Base-by-base conservation (phyloP, 2,329 filamentous ascomycete genomes). In the Ustulina deusta region DNA sequence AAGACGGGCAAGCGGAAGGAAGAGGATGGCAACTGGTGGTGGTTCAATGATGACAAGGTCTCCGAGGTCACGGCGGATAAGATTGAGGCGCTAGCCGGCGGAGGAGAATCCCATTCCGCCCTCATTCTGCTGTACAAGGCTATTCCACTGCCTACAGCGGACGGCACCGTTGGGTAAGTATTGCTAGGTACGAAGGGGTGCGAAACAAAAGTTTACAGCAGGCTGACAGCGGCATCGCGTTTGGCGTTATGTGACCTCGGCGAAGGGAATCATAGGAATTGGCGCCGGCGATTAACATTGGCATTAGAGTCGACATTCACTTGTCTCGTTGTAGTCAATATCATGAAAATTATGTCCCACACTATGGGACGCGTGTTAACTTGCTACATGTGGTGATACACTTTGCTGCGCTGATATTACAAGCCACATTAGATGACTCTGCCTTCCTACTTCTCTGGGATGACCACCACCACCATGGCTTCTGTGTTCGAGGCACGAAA, bases 41-140 rank as follows among this genome's bases (percentile, higher is more conserved):
- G 96, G 95, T 99, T 99, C 86, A 98, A 99, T 80, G 96, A 99
- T 76, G 95, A 99, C 78, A 97, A 94, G 83, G 96, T 99, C 38
- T 90, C 91, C 15, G 96, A 99, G 83, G 96, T 99, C 32, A 89
- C 93, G 17, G 85, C 89, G 29, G 95, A 98, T 75, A 96, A 97
- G 84, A 97, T 99, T 72, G 92, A 95, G 78, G 91, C 90, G 3
- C 86, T 99, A 59, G 88, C 94, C 58, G 97, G 96, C 66, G 96
- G 97, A 76, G 95, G 94, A 72, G 93, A 96, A 81, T 91, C 90
- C 61, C 93, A 96, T 80, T 94, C 92, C 58, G 93, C 93, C 32
- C 85, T 96, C 55, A 93, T 96, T 70, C 82, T 94, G 48, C 85
- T 96, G 29, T 96, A 96, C 82, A 87, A 87, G 72, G 91, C 92